These are phyloP conservation scores for Phytophthora pisi DNA, from an alignment of 352 stramenopile genomes.

Conservation along the genomic window DNA sequence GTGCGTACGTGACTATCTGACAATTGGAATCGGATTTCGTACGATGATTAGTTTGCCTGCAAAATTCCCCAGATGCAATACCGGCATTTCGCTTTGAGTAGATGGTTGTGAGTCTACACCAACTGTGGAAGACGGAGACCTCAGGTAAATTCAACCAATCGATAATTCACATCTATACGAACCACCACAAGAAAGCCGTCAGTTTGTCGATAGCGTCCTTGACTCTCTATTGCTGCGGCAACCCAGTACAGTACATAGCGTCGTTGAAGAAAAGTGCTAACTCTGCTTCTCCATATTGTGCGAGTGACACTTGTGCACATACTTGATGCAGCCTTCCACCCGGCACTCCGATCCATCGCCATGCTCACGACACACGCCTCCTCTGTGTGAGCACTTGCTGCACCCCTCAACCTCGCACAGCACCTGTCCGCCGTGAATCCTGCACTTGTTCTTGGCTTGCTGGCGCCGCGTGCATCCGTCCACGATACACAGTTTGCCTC, in stretches of 20 bases:
- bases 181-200: no score
- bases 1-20: no score
- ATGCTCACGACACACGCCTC: conserved; percentile 71
- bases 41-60: no score
- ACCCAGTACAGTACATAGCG: no score
- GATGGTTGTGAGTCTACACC: neutral
- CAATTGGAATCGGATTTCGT: no score
- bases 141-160: no score
- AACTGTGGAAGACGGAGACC: neutral
- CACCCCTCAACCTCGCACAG: conserved; percentile 67
- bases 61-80: neutral
- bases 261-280: no score
- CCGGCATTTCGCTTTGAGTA: neutral
- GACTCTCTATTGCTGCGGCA: no score
- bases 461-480: conserved; percentile 59
- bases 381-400: conserved; percentile 62
- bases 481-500: conserved; percentile 52
- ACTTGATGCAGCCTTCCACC: conserved; percentile 62
- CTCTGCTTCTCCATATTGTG: conserved; percentile 48
- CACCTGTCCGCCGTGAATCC: conserved; percentile 58
- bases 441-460: conserved; percentile 64
- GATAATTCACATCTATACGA: no score
- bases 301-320: conserved; percentile 67
- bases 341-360: conserved; percentile 67
- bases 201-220: no score